These are phyloP conservation scores for Magnaporthiopsis incrustans DNA, from an alignment of 2,329 filamentous ascomycete species.

Conservation along the genomic window DNA sequence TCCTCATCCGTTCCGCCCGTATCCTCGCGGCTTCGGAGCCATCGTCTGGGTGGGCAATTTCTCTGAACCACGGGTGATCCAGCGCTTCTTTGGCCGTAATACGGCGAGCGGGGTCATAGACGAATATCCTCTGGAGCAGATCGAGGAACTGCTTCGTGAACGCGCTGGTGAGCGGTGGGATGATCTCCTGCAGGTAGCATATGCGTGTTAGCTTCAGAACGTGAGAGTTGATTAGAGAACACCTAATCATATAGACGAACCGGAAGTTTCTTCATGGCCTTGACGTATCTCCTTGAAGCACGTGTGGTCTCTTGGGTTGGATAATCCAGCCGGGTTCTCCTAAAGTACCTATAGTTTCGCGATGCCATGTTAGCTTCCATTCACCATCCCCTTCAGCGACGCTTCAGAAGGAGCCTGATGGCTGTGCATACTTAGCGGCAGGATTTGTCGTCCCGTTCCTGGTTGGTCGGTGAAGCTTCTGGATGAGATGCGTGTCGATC, in stretches of 20 bases:
- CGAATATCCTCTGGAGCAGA: slow-evolving; percentile 57
- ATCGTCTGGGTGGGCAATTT: slow-evolving; percentile 54
- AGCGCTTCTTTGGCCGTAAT: slow-evolving; percentile 61
- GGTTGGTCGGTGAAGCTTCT: slow-evolving; percentile 48
- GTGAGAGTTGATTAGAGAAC: not conserved
- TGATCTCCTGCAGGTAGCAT: slow-evolving; percentile 46
- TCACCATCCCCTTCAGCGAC: not conserved
- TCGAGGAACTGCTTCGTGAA: slow-evolving; percentile 58
- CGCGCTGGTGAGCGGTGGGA: slow-evolving; percentile 42
- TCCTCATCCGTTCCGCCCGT: slow-evolving; percentile 35
- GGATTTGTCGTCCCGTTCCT: slow-evolving; percentile 48
- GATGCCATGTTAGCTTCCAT: not conserved
- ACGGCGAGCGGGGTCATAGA: slow-evolving; percentile 57
- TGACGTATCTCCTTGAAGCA: slow-evolving; percentile 58
- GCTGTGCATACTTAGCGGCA: slow-evolving; percentile 49
- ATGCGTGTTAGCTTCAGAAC: slow-evolving; percentile 16
- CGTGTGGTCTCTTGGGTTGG: slow-evolving; percentile 55
- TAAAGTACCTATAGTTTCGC: slow-evolving; percentile 49
- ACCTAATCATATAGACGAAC: slow-evolving; percentile 30
- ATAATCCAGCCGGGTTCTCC: slow-evolving; percentile 57
- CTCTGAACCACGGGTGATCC: slow-evolving; percentile 61
- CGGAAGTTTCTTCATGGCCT: slow-evolving; percentile 61
- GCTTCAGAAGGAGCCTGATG: not conserved
- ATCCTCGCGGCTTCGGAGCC: slow-evolving; percentile 62
- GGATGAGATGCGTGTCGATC: slow-evolving; percentile 52